Evolutionary conservation across 2,329 filamentous ascomycete genomes (phyloP), one percentile per base, ranked within the genome.

Genomic region (Scedosporium minutisporum): DNA sequence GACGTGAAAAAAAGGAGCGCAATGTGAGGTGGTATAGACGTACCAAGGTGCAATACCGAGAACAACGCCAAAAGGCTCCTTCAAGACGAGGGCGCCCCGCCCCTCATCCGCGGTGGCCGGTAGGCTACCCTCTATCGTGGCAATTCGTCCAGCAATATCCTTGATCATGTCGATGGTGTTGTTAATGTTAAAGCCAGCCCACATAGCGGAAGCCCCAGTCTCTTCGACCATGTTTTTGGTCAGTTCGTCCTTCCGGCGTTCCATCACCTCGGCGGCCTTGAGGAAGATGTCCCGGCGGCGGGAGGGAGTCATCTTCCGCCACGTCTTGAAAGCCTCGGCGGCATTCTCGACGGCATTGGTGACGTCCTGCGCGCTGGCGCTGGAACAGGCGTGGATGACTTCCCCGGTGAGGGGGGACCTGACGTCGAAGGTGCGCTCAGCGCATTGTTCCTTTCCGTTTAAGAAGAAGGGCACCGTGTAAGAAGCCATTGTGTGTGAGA

Each of bases 11-110:
- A 21, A 14, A 12, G 18, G 9, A 10, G n/a, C n/a, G n/a, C n/a
- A n/a, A n/a, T n/a, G n/a, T n/a, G n/a, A n/a, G n/a, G n/a, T n/a
- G n/a, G n/a, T 2, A 33, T 44, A 23, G 9, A 67, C 76, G 68
- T 78, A 92, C 91, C 91, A 96, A 9, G 91, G 90, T 2, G 88
- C 89, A 72, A 96, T 91, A 2, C 85, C 87, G 33, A 96, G 76
- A 16, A 93, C 80, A 6, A 95, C 90, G 1, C 91, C 91, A 68
- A 85, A 91, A 0, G 91, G 90, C 73, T 93, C 89, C 70, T 86
- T 87, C 66, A 87, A 74, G 3, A 96, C 76, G 66, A 95, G 77
- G 0, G 86, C 89, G 23, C 65, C 78, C 27, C 69, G 67, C 33
- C 67, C 65, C 2, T 72, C 67, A 38, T 74, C 70, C 38, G 64